Evolutionary conservation across 257 asterid genomes (phyloP), one percentile per base, ranked within the genome.

Genomic region (Nicotiana knightiana): DNA sequence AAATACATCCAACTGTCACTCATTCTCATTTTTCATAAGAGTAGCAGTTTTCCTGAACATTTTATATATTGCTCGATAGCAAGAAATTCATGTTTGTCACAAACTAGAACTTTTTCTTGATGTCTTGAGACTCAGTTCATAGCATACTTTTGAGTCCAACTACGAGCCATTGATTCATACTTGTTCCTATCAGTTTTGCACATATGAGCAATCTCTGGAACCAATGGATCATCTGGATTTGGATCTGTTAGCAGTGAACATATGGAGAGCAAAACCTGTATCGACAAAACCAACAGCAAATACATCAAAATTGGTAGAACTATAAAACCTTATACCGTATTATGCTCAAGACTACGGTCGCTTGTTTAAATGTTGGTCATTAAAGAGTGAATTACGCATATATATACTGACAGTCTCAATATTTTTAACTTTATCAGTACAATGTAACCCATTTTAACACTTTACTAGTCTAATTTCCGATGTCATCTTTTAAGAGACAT

Each of bases 61-160:
- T 43, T 73, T 73, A 48, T 73, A 24, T 24, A 24, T 71, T 73
- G 79, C 63, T 24, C 1, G 24, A 15, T 18, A 26, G 28, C 80
- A 75, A 75, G 59, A 75, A 15, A 26, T 51, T 21, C 15, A 7
- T 71, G 37, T 26, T 68, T 24, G 21, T 71, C 18, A n/a, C 77
- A 39, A 68, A 68, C 3, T 9, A 24, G 67, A 61, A 16, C 1
- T 21, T 21, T 24, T 24, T 5, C 76, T 21, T 26, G 15, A 26
- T 8, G 33, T 21, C 33, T 28, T 61, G 6, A 30, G 46, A 18
- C 8, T 91, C 80, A 93, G 89, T 83, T 85, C 97, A 91, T 94
- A 71, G 97, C 98, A 75, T 93, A 94, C 83, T 94, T 94, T 35
- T 91, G 93, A 37, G 98, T 94, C 98, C 98, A 94, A 81, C 78